Evolutionary conservation across 2,329 filamentous ascomycete species (phyloP), one percentile per base, ranked within the genome.

Genomic region (Escovopsis sp.): DNA sequence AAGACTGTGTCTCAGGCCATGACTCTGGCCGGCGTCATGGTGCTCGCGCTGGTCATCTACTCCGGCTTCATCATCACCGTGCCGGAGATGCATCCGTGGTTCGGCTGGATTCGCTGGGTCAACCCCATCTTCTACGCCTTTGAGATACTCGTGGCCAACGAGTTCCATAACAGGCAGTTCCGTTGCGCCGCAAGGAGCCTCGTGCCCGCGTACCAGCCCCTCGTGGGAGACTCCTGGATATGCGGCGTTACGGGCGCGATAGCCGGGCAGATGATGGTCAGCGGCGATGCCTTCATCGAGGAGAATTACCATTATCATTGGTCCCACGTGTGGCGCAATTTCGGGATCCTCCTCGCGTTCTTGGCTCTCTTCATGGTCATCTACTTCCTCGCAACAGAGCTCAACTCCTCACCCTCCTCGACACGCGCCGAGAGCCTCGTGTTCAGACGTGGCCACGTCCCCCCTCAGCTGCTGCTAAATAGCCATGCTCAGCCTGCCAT

Each of bases 111-210:
- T 41, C 73, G 78, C 26, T 86, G 79, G 62, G 67, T 87, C 40
- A 80, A 87, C 45, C 81, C 82, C 0, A 73, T 87, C 33, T 77
- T 69, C 37, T 87, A 87, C 53, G 79, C 72, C 2, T 89, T 87
- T 49, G 82, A 87, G 55, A 71, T 75, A 2, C 63, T 86, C 15
- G 72, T 85, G 59, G 67, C 77, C 45, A 88, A 87, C 58, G 85
- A 91, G 55, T 81, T 84, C 50, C 70, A 75, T 46, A 67, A 69
- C 5, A 68, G 65, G 2, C 51, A 66, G 1, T 80, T 78, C 39
- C 59, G 62, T 1, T 86, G 82, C 47, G 68, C 72, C 1, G 49
- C 41, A 7, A 9, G 11, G 8, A 62, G 3, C 19, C n/a, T 70
- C 32, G 54, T 73, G 1, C 72, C 72, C 0, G 56, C 61, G 0